Percentiles rank a stretch among this genome's conserved stretches.
phyloP scores from a whole-genome alignment of 345 rosid genomes.

The Draba incana region DNA sequence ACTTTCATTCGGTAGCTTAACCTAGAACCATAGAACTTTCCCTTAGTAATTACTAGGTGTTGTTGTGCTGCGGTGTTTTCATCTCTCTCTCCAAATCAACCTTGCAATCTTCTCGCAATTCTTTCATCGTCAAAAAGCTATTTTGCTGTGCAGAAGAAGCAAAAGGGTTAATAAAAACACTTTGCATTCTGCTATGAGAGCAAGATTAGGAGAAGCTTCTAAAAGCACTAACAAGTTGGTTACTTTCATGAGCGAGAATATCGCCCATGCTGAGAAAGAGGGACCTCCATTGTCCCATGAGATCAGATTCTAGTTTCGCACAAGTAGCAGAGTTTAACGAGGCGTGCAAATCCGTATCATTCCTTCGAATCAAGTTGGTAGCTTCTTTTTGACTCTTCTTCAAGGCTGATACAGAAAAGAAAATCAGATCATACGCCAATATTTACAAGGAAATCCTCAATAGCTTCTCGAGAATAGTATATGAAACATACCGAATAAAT shows the following conservation, averaged over 20 bases:
- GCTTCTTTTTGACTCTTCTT: conserved; percentile 88
- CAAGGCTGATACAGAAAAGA: conserved; percentile 48
- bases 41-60: conserved; percentile 39
- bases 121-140: conserved; percentile 52
- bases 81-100: conserved; percentile 60
- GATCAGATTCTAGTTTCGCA: conserved; percentile 58
- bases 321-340: conserved; percentile 44
- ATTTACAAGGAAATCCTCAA: background rate
- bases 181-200: background rate
- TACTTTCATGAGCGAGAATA: conserved; percentile 62
- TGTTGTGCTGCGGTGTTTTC: conserved; percentile 50
- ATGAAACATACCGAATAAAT: conserved; percentile 58
- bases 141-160: conserved; percentile 49
- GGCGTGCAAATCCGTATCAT: conserved; percentile 37
- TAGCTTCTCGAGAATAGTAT: background rate
- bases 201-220: conserved; percentile 16
- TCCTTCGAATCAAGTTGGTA: conserved; percentile 56
- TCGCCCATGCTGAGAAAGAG: conserved; percentile 86
- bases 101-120: conserved; percentile 77
- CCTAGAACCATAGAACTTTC: too few species aligned
- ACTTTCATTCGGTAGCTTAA: too few species aligned
- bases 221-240: conserved; percentile 66
- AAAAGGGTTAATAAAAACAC: background rate
- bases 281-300: conserved; percentile 71
- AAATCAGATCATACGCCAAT: background rate